These are phyloP conservation scores for Phytophthora litchii DNA, from an alignment of 352 stramenopile species.

Conservation along the genomic window DNA sequence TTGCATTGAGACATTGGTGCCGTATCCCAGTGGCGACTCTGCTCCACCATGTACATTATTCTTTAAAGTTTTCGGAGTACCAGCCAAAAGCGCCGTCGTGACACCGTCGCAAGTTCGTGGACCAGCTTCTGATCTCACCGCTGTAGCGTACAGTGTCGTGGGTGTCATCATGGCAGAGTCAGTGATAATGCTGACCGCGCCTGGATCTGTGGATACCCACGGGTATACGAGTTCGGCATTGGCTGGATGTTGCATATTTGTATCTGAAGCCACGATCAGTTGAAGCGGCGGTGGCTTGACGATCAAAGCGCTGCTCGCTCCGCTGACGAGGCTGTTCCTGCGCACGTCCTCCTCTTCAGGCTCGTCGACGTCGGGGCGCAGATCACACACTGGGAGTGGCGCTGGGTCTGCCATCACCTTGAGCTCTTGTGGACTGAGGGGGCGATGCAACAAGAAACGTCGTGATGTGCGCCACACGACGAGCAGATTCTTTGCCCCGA, in stretches of 20 bases:
- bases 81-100: conserved; percentile 30
- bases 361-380: conserved; percentile 28
- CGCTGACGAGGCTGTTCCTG: conserved; percentile 6
- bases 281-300: conserved; percentile 35
- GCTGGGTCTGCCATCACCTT: conserved; percentile 29
- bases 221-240: conserved; percentile 36
- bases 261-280: conserved; percentile 7
- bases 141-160: conserved; percentile 21
- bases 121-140: conserved; percentile 24
- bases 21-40: conserved; percentile 32
- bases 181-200: conserved; percentile 19
- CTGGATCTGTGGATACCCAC: conserved; percentile 24
- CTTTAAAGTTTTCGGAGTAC: conserved; percentile 9
- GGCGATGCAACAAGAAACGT: conserved; percentile 21
- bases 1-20: conserved; percentile 25
- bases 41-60: conserved; percentile 7
- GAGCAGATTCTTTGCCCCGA: conserved; percentile 20
- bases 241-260: conserved; percentile 13
- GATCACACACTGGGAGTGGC: conserved; percentile 20
- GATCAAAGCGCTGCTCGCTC: conserved; percentile 27
- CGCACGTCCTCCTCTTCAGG: conserved; percentile 42
- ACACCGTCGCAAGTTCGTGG: conserved; percentile 24
- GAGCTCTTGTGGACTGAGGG: conserved; percentile 8
- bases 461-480: conserved; percentile 32
- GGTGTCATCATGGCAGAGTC: conserved; percentile 28